Evolutionary conservation across 495 filamentous ascomycete species (phyloP).

Genomic region (Parathielavia appendiculata): DNA sequence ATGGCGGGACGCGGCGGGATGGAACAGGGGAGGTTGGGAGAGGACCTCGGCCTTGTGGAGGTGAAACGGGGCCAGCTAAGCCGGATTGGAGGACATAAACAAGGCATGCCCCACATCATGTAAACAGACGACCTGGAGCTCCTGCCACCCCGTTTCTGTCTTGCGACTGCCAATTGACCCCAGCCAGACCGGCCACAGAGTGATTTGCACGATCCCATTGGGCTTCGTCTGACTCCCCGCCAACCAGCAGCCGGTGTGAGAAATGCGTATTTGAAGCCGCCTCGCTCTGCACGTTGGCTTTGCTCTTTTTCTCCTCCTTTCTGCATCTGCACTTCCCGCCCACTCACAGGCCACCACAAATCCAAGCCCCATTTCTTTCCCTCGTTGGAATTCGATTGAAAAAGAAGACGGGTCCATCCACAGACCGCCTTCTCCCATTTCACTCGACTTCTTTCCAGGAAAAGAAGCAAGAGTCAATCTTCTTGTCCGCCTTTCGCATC

Average conservation of each 20-base stretch:
- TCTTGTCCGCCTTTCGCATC: conserved; percentile 89
- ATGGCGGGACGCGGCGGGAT: conserved; percentile 23
- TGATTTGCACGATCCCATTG: conserved; percentile 26
- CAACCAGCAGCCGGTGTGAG: conserved; percentile 26
- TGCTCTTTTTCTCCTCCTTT: conserved; percentile 22
- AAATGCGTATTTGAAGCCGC: conserved; percentile 32
- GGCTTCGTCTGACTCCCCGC: conserved; percentile 19
- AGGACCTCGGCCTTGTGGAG: conserved; percentile 12
- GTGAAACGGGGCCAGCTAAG: conserved; percentile 25
- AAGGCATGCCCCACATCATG: conserved; percentile 30
- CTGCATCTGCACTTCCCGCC: conserved; percentile 17
- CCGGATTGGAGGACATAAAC: conserved; percentile 34
- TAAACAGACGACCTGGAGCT: conserved; percentile 31
- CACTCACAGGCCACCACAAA: conserved; percentile 30
- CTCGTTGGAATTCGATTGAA: conserved; percentile 30
- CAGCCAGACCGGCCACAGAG: conserved; percentile 20
- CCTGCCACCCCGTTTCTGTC: conserved; percentile 13
- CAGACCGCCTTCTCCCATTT: conserved; percentile 35
- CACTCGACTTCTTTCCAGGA: conserved; percentile 47
- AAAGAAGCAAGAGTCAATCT: conserved; percentile 73
- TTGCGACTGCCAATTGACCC: conserved; percentile 20
- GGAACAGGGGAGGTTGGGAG: conserved; percentile 19
- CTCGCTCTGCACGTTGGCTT: conserved; percentile 27
- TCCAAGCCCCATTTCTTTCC: conserved; percentile 16
- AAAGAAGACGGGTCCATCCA: conserved; percentile 34